Conservation (phyloP, 225 moss, liverwort and hornwort species). For the Anthoceros angustus region DNA sequence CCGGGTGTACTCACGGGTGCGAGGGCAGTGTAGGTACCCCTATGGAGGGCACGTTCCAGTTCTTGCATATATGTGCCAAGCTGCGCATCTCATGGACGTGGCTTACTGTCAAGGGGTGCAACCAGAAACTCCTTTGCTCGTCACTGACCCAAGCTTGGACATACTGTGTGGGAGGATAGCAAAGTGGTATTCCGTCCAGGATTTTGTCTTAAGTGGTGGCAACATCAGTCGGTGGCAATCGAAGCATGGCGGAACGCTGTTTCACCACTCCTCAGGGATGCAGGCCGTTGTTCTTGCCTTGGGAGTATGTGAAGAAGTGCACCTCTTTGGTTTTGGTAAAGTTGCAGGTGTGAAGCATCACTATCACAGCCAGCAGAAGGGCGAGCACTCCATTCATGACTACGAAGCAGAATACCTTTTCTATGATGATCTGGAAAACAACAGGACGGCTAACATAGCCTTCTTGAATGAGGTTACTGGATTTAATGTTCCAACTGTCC, state of each 20-base stretch:
- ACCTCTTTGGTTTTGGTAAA: constrained; percentile 55
- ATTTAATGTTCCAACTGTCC: background rate
- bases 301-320: constrained; percentile 52
- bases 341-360: constrained; percentile 35
- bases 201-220: constrained; percentile 16
- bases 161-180: constrained; percentile 18
- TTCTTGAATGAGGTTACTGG: constrained; percentile 23
- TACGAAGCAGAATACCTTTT: constrained; percentile 57
- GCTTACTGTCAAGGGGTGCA: constrained; percentile 15
- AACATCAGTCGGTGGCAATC: constrained; percentile 11
- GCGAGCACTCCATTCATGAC: constrained; percentile 52
- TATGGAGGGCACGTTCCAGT: constrained; percentile 19
- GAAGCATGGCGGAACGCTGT: constrained; percentile 26
- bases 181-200: constrained; percentile 30
- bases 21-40: constrained; percentile 18
- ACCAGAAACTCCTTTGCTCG: constrained; percentile 13
- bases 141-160: constrained; percentile 25
- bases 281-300: constrained; percentile 56
- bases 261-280: constrained; percentile 74
- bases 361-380: constrained; percentile 44
- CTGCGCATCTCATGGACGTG: constrained; percentile 19
- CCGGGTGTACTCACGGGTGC: constrained; percentile 10
- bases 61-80: constrained; percentile 24
- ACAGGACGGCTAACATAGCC: constrained; percentile 20
- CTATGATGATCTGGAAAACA: constrained; percentile 36